Conservation (phyloP, 495 filamentous ascomycete species). For the Neurospora sublineolata region DNA sequence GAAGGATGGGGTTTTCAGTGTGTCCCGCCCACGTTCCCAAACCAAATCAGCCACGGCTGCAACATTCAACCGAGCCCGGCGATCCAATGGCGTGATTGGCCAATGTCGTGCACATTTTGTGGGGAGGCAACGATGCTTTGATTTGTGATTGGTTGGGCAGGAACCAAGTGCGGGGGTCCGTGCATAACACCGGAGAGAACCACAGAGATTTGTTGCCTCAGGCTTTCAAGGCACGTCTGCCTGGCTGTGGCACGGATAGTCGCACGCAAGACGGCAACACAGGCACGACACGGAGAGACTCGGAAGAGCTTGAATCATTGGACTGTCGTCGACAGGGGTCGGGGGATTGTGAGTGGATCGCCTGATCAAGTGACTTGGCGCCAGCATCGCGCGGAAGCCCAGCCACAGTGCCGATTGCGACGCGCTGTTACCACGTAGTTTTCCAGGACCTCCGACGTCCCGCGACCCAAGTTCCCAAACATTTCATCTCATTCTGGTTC, state of each 20-base stretch:
- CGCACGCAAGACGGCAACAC: not conserved
- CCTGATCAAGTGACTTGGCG: constrained; percentile 22
- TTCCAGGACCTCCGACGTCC: not conserved
- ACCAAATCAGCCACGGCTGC: constrained; percentile 8
- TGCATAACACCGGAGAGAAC: not conserved
- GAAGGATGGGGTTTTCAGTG: constrained; percentile 13
- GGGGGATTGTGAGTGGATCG: not conserved
- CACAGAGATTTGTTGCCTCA: not conserved
- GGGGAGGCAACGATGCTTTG: not conserved
- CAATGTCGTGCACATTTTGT: not conserved
- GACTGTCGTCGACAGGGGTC: not conserved
- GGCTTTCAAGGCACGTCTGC: not conserved
- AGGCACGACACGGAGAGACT: not conserved
- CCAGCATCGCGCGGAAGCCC: constrained; percentile 15
- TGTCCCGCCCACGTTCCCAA: constrained; percentile 10
- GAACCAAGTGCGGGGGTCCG: not conserved
- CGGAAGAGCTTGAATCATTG: not conserved
- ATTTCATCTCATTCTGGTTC: not conserved
- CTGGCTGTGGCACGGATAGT: not conserved
- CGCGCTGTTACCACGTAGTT: constrained; percentile 14
- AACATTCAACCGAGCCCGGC: constrained; percentile 16
- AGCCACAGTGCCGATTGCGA: constrained; percentile 15
- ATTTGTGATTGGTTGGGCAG: not conserved
- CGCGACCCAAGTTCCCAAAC: not conserved
- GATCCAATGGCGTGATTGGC: not conserved